Conservation (phyloP, 768 basidiomycete species). For the Panellus pusillus region DNA sequence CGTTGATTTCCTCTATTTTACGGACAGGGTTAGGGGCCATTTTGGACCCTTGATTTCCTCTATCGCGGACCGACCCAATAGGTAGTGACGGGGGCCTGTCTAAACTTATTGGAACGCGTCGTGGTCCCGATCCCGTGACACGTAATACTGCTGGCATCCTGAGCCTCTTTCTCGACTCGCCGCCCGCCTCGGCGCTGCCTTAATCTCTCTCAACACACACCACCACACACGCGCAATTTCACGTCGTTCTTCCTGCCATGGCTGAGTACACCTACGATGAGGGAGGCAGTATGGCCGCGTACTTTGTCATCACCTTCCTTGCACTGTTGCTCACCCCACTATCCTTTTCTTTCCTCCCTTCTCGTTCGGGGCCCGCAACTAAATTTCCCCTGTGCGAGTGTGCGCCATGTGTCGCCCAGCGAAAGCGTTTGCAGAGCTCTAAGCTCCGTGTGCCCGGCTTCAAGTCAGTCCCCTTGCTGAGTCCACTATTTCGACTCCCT, state of each 20-base stretch:
- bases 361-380: conserved; percentile 31
- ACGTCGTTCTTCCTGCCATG: conserved; percentile 42
- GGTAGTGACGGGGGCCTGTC: too few relatives aligned
- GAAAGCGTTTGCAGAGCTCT: conserved; percentile 46
- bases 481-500: conserved; percentile 1
- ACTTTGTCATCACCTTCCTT: conserved; percentile 90
- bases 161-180: neutral
- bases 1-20: too few relatives aligned
- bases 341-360: conserved; percentile 54
- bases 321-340: conserved; percentile 79
- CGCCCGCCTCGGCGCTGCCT: neutral
- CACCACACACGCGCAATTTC: neutral
- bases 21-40: too few relatives aligned
- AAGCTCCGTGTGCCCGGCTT: conserved; percentile 48
- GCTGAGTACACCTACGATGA: conserved; percentile 87
- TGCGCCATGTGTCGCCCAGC: conserved; percentile 57
- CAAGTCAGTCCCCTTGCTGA: conserved; percentile 40
- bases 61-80: too few relatives aligned
- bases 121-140: too few relatives aligned
- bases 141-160: too few relatives aligned
- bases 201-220: neutral
- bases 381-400: conserved; percentile 59
- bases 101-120: neutral
- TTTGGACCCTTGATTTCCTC: too few relatives aligned
- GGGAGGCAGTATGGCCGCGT: conserved; percentile 81